Conservation (phyloP, 2,329 filamentous ascomycete species). For the Monosporascus sp. region DNA sequence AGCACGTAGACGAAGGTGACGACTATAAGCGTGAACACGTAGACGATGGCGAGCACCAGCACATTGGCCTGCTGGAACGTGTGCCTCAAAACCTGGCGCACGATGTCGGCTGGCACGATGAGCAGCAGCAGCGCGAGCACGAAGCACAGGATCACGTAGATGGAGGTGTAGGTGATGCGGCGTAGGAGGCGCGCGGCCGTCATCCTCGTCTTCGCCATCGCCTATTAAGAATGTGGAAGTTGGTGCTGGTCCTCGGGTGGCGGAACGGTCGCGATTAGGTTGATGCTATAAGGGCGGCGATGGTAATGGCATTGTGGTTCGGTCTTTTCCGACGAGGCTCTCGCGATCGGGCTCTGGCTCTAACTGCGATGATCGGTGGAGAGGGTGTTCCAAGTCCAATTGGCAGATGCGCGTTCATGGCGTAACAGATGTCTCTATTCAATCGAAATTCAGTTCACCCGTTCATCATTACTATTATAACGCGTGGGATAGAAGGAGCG, state of each 20-base stretch:
- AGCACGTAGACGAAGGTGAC: slow-evolving; percentile 73
- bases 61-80: slow-evolving; percentile 67
- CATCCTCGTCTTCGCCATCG: slow-evolving; percentile 36
- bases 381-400: no score
- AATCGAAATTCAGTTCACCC: no score
- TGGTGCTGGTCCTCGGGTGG: slow-evolving; percentile 7
- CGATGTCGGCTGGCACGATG: slow-evolving; percentile 73
- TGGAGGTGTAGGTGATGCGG: slow-evolving; percentile 73
- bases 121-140: slow-evolving; percentile 69
- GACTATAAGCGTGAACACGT: slow-evolving; percentile 66
- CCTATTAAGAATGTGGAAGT: slow-evolving; percentile 10
- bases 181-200: slow-evolving; percentile 53
- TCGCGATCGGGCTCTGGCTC: not conserved
- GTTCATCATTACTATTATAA: no score
- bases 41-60: slow-evolving; percentile 72
- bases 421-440: no score
- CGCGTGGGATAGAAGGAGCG: no score
- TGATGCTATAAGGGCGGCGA: not conserved
- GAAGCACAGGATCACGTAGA: slow-evolving; percentile 72
- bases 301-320: slow-evolving; percentile 5
- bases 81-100: slow-evolving; percentile 68
- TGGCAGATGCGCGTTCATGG: no score
- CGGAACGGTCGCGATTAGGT: not conserved
- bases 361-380: no score
- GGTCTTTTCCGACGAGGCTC: not conserved